These are phyloP conservation scores for Curvularia sp. DNA, from an alignment of 2,329 filamentous ascomycete genomes.

Conservation along the genomic window DNA sequence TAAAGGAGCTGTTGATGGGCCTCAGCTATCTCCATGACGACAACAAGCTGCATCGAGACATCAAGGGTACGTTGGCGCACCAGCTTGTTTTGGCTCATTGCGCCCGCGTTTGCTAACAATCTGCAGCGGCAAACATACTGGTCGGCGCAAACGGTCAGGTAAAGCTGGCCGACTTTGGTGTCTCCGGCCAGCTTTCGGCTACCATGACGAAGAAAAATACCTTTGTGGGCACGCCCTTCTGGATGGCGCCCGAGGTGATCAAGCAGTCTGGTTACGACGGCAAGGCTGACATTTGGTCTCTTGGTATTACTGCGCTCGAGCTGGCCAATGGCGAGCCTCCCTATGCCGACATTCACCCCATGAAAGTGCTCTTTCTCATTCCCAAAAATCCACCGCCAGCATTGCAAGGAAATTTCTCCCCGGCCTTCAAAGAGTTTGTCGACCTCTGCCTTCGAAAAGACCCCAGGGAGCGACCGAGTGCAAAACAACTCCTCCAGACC, in stretches of 20 bases:
- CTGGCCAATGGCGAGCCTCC: conserved; percentile 91
- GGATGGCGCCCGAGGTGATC: conserved; percentile 99
- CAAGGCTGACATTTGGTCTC: conserved; percentile 97
- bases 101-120: conserved; percentile 13
- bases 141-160: conserved; percentile 91
- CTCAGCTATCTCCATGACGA: conserved; percentile 93
- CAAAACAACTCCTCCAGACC: conserved; percentile 85
- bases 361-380: conserved; percentile 97
- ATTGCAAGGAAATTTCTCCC: conserved; percentile 62
- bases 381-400: conserved; percentile 90
- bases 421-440: conserved; percentile 60
- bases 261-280: conserved; percentile 98
- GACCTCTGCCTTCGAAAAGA: conserved; percentile 82
- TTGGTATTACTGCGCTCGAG: conserved; percentile 93
- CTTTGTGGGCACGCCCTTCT: conserved; percentile 97
- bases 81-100: neutral
- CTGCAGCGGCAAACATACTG: conserved; percentile 87
- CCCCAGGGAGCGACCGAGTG: conserved; percentile 84
- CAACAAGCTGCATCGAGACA: conserved; percentile 94
- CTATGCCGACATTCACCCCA: conserved; percentile 95
- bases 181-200: conserved; percentile 92
- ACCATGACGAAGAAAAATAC: conserved; percentile 99
- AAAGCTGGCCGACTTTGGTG: conserved; percentile 95
- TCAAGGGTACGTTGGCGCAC: conserved; percentile 73
- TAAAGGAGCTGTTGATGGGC: conserved; percentile 86